Conservation (phyloP, 345 rosid species). For the Diplotaxis tenuifolia region DNA sequence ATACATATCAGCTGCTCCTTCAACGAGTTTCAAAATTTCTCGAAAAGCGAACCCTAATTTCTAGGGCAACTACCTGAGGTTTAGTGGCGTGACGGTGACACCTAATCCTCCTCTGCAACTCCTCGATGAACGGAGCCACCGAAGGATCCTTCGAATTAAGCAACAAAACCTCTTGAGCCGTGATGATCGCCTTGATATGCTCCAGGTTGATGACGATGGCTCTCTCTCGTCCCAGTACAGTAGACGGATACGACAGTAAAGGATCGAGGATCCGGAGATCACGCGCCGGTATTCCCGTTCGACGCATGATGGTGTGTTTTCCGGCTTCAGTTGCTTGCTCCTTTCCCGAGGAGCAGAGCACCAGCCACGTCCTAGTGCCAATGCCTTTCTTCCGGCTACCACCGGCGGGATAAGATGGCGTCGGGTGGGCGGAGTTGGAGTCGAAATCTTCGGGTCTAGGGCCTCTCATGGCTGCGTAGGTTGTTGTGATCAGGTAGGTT, state of each 20-base stretch:
- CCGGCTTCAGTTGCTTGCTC: slow-evolving; percentile 39
- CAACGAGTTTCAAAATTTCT: no score
- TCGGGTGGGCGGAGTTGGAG: slow-evolving; percentile 14
- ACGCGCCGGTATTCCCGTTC: slow-evolving; percentile 80
- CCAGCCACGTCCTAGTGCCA: slow-evolving; percentile 67
- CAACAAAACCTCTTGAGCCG: slow-evolving; percentile 74
- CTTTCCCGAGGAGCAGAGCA: slow-evolving; percentile 57
- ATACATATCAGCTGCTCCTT: no score
- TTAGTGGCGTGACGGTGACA: slow-evolving; percentile 57
- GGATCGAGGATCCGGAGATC: slow-evolving; percentile 96
- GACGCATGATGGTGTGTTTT: slow-evolving; percentile 87
- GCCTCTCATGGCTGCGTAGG: slow-evolving; percentile 39
- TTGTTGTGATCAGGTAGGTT: not conserved
- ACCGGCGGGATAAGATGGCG: not conserved
- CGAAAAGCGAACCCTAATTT: not conserved
- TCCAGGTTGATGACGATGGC: slow-evolving; percentile 88
- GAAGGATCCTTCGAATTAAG: slow-evolving; percentile 78
- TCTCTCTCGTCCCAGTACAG: slow-evolving; percentile 79
- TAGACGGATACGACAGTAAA: slow-evolving; percentile 76
- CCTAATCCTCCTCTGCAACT: slow-evolving; percentile 57
- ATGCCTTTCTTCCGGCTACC: slow-evolving; percentile 54
- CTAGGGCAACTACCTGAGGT: slow-evolving; percentile 51
- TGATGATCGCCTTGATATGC: slow-evolving; percentile 88
- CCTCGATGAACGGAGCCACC: slow-evolving; percentile 67
- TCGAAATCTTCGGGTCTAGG: not conserved